Evolutionary conservation across 2,329 filamentous ascomycete species (phyloP), one percentile per base, ranked within the genome.

Genomic region (Ustulina deusta): DNA sequence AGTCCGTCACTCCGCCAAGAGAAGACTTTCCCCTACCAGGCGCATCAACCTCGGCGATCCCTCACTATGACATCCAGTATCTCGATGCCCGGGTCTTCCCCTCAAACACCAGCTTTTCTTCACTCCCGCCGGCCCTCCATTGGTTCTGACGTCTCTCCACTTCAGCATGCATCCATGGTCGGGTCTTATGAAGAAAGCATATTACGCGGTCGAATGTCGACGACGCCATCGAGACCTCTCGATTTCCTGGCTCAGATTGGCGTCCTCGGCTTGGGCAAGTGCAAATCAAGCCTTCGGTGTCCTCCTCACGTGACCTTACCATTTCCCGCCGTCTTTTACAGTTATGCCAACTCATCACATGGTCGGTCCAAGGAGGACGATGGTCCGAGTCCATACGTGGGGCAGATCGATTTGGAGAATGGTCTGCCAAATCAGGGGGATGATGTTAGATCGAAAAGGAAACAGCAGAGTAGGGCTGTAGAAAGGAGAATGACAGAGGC

Each of bases 121-220:
- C 84, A 86, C 3, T 83, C 88, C 2, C 86, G 93, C 49, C 83
- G 87, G 9, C 90, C 91, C 0, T 97, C 94, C 0, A 83, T 93
- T 52, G 86, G 88, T 17, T 89, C 91, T 0, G 94, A 97, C 52
- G 82, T 85, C 2, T 93, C 93, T 2, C 91, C 93, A 3, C 83
- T 96, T 32, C 92, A 95, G 64, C 93, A 97, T 79, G 94, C 95
- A 9, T 94, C 94, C 3, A 97, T 99, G 92, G 95, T 98, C 1
- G 96, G 96, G 1, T 97, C 95, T 1, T 99, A 97, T 74, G 96
- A 99, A 80, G 96, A 99, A 81, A 97, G 94, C 32, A 97, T 99
- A 68, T 83, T 99, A 1, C 90, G 93, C 54, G 96, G 96, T 44
- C 89, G 96, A 69, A 99, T 99, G 96, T 98, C 96, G 32, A 97